A percentile compares a stretch with the other conserved stretches of the same genome.
These are phyloP conservation scores for Tricholoma saponaceum DNA, from an alignment of 768 basidiomycete species.

Conservation along the genomic window DNA sequence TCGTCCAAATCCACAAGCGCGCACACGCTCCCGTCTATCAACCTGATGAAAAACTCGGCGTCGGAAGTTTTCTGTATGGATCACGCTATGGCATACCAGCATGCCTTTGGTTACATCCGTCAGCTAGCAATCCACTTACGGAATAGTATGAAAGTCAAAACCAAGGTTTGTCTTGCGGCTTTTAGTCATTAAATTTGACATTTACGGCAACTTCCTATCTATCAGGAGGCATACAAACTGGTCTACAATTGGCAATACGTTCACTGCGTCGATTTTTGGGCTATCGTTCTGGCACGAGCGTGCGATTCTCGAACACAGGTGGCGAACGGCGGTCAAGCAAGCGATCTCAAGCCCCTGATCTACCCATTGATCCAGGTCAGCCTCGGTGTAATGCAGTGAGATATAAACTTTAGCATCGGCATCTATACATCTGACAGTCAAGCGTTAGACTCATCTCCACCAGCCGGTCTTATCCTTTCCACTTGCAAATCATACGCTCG, in stretches of 20 bases:
- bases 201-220: conserved; percentile 9
- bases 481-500: conserved; percentile 88
- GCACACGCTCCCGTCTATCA: conserved; percentile 87
- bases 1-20: conserved; percentile 81
- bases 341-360: conserved; percentile 81
- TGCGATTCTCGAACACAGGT: conserved; percentile 59
- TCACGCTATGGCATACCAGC: conserved; percentile 77
- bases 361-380: conserved; percentile 96
- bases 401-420: conserved; percentile 12
- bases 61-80: conserved; percentile 85
- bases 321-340: conserved; percentile 54
- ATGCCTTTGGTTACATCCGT: conserved; percentile 94
- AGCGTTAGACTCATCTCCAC: conserved; percentile 77
- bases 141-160: conserved; percentile 85
- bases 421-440: conserved; percentile 13
- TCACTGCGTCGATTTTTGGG: conserved; percentile 97
- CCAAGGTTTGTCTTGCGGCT: conserved; percentile 50
- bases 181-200: neutral
- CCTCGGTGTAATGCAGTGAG: conserved; percentile 88
- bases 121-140: conserved; percentile 91
- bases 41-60: conserved; percentile 97
- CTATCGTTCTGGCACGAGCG: conserved; percentile 77
- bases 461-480: conserved; percentile 90
- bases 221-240: conserved; percentile 83
- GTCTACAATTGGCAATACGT: conserved; percentile 99